Conservation (phyloP, 2,329 filamentous ascomycete species). For the Neurospora sp. region DNA sequence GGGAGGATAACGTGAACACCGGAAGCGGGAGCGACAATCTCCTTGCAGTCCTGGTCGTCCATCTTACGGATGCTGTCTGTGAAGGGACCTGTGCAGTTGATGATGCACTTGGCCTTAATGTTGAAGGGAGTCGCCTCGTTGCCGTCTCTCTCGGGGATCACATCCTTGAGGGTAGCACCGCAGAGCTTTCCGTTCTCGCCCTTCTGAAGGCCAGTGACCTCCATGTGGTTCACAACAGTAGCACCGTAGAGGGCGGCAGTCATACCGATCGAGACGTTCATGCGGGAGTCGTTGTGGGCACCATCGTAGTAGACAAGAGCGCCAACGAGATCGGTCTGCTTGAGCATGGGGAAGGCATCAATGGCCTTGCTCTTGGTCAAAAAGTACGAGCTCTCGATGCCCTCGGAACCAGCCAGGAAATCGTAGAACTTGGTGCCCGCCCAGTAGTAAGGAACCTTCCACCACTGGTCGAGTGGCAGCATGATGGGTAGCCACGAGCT, state of each 20-base stretch:
- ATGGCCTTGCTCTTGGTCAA: slow-evolving; percentile 68
- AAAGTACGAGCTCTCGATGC: slow-evolving; percentile 77
- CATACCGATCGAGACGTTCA: slow-evolving; percentile 77
- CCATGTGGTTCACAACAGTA: slow-evolving; percentile 71
- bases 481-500: slow-evolving; percentile 76
- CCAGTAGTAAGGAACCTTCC: slow-evolving; percentile 70
- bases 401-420: slow-evolving; percentile 69
- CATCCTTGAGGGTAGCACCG: slow-evolving; percentile 58
- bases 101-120: slow-evolving; percentile 69
- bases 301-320: slow-evolving; percentile 82
- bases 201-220: slow-evolving; percentile 67
- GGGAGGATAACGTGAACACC: slow-evolving; percentile 79
- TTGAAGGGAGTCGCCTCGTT: slow-evolving; percentile 47
- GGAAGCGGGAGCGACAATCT: slow-evolving; percentile 71
- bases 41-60: slow-evolving; percentile 58
- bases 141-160: slow-evolving; percentile 47
- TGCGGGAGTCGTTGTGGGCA: slow-evolving; percentile 78
- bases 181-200: slow-evolving; percentile 58
- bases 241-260: slow-evolving; percentile 72
- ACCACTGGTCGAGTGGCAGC: slow-evolving; percentile 74
- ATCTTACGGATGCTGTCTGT: slow-evolving; percentile 71
- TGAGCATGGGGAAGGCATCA: slow-evolving; percentile 70
- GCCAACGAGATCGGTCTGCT: slow-evolving; percentile 62
- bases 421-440: slow-evolving; percentile 69
- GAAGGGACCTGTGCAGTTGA: slow-evolving; percentile 80